A percentile compares a stretch with the other conserved stretches of the same genome.
Conservation (phyloP, 2,329 filamentous ascomycete genomes). For the Alternaria longipes region DNA sequence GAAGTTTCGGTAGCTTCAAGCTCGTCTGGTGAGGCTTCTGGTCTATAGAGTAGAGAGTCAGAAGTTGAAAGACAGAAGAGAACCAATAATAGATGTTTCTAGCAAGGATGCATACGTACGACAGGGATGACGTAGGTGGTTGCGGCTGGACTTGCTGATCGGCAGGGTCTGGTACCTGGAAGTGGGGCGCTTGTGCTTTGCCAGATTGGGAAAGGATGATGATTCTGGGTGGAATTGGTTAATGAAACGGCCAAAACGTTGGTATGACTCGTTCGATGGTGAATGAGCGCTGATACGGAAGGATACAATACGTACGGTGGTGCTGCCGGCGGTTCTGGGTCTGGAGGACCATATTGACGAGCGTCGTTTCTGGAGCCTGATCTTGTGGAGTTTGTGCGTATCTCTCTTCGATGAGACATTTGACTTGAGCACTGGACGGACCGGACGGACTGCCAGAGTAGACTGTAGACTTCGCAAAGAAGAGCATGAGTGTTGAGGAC, state of each 20-base stretch:
- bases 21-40: not conserved
- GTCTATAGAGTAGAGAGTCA: constrained; percentile 11
- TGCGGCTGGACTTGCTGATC: constrained; percentile 24
- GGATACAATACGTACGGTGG: constrained; percentile 36
- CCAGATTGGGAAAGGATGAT: constrained; percentile 39
- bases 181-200: constrained; percentile 24
- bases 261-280: not conserved
- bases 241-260: constrained; percentile 9
- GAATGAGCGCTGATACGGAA: not conserved
- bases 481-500: constrained; percentile 2
- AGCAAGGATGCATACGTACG: constrained; percentile 31
- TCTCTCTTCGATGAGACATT: not conserved
- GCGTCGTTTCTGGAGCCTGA: not conserved
- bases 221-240: constrained; percentile 23
- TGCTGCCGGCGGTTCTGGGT: constrained; percentile 39
- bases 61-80: constrained; percentile 5
- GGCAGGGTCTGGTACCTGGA: constrained; percentile 33
- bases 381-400: not conserved
- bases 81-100: constrained; percentile 13
- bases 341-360: constrained; percentile 15
- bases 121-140: constrained; percentile 34
- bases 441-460: constrained; percentile 4
- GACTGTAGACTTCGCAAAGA: not conserved
- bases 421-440: not conserved
- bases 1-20: not conserved